These are phyloP conservation scores for Zanthoxylum bungeanum DNA, from an alignment of 345 rosid genomes.

Conservation along the genomic window DNA sequence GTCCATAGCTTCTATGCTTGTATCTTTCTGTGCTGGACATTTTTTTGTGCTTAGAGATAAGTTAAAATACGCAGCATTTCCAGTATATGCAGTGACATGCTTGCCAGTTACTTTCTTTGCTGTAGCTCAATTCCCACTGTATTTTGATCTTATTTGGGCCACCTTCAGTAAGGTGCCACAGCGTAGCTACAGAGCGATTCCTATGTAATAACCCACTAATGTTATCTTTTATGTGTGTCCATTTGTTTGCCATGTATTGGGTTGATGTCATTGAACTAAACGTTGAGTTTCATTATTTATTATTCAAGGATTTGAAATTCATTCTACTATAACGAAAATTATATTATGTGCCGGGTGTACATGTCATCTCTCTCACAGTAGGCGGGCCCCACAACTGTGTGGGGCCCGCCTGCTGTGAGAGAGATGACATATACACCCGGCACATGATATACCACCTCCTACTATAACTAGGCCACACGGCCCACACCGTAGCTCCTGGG, in stretches of 20 bases:
- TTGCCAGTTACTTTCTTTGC: constrained; percentile 45
- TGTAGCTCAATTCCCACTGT: constrained; percentile 42
- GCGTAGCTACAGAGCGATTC: constrained; percentile 32
- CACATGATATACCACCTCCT: too few species aligned
- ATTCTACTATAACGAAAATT: too few species aligned
- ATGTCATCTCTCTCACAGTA: too few species aligned
- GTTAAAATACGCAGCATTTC: constrained; percentile 36
- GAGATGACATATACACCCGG: too few species aligned
- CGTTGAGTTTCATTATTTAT: neutral
- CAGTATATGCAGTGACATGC: constrained; percentile 43
- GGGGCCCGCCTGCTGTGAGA: too few species aligned
- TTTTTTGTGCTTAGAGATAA: constrained; percentile 43
- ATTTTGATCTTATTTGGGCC: constrained; percentile 43
- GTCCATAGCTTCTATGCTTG: constrained; percentile 29
- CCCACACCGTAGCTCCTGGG: too few species aligned
- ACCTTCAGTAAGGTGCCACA: constrained; percentile 40
- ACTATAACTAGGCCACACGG: too few species aligned
- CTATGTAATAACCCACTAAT: neutral
- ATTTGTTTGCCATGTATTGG: neutral
- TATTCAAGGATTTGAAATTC: too few species aligned
- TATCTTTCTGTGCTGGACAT: constrained; percentile 56
- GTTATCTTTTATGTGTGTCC: too few species aligned
- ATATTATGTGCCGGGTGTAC: too few species aligned
- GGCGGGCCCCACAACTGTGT: too few species aligned
- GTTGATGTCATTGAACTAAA: neutral